Evolutionary conservation across 1,139 yeast genomes (phyloP), one percentile per base, ranked within the genome.

Genomic region (Candida sojae): DNA sequence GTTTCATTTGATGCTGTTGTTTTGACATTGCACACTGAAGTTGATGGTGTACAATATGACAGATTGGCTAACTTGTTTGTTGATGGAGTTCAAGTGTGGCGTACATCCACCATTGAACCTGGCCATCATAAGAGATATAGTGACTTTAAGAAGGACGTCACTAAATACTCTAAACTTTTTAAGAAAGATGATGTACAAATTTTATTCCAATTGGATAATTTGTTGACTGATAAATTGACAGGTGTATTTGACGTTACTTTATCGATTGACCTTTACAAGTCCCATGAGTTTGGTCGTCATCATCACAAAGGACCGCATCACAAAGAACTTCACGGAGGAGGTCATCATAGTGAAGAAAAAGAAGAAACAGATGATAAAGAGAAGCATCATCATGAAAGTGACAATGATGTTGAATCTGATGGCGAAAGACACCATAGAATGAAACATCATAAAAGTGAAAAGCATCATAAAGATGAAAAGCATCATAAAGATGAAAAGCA

Each of bases 71-170:
- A 88, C 59, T 64, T 89, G 28, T 86, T 79, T 58, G 63, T 89
- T 28, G 79, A 80, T 47, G 88, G 84, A 25, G 75, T 78, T 13
- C 88, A 88, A 56, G 66, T 89, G 33, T 89, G 96, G 96, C 76
- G 96, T 63, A 84, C 95, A 0, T 84, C 93, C 2, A 89, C 96
- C 2, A 83, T 88, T 17, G 96, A 89, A 64, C 96, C 96, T 0
- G 80, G 82, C 51, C 75, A 80, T 47, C 58, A 58, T 26, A 56
- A 66, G 2, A 75, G 79, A 3, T 75, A 71, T 56, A 79, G 86
- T 12, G 61, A 68, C 11, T 70, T 77, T 45, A 68, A 74, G 30
- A 88, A 87, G 60, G 96, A 90, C 60, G 79, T 88, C 2, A 75
- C 92, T 5, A 67, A 69, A 30, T 88, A 83, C 59, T 61, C 76